Evolutionary conservation across 805 yeast species (phyloP).

Genomic region (Wickerhamiella shivajii): DNA sequence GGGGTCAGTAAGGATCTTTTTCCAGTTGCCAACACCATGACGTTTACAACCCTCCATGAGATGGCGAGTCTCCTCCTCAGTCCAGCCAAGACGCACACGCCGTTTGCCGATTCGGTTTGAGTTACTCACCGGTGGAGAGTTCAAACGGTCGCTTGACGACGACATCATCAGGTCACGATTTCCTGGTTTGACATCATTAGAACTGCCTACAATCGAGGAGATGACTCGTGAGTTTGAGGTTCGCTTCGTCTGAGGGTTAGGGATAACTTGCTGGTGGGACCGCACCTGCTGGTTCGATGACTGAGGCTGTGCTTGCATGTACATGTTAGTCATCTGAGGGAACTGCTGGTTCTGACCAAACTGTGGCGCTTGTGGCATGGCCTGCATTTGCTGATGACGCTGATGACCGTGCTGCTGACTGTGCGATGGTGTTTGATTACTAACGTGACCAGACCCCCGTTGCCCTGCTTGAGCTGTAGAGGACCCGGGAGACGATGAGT

Average conservation of each 20-base stretch:
- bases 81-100: constrained; percentile 28
- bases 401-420: background rate
- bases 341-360: constrained; percentile 1
- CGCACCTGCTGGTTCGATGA: background rate
- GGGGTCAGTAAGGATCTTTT: constrained; percentile 30
- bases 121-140: background rate
- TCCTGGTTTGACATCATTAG: too few species aligned
- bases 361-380: constrained; percentile 4
- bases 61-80: constrained; percentile 30
- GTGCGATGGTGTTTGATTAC: background rate
- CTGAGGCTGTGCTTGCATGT: constrained; percentile 1
- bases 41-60: constrained; percentile 30
- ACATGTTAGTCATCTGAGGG: constrained; percentile 7
- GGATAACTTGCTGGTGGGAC: background rate
- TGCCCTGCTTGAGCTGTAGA: constrained; percentile 12
- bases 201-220: too few species aligned
- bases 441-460: constrained; percentile 10
- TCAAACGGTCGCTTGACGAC: background rate
- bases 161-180: too few species aligned
- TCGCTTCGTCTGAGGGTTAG: too few species aligned
- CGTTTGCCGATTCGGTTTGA: constrained; percentile 21
- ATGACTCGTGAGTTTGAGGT: too few species aligned
- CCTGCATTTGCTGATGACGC: background rate
- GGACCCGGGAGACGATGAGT: background rate
- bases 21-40: constrained; percentile 34